Evolutionary conservation across 1,284 basidiomycete species (phyloP).

Genomic region (Tremellales sp.): DNA sequence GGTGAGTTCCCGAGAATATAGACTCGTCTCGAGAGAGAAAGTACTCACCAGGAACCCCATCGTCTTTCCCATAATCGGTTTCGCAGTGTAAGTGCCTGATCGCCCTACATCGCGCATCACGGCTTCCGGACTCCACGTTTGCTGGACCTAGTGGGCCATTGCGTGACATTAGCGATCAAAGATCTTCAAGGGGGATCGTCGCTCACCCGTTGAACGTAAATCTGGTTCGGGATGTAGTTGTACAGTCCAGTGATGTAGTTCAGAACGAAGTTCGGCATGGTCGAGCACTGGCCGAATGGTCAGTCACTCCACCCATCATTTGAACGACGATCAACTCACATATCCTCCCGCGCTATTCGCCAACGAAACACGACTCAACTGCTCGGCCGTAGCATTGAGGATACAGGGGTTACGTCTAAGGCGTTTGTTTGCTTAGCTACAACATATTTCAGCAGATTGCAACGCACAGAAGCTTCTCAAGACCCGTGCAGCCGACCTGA

Average conservation of each 20-base stretch:
- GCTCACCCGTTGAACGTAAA: constrained; percentile 31
- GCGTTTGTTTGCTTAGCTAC: no score
- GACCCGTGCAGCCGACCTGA: constrained; percentile 38
- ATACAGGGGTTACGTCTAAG: no score
- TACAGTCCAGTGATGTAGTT: constrained; percentile 18
- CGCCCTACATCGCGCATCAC: constrained; percentile 28
- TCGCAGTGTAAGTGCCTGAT: constrained; percentile 25
- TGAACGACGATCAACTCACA: background rate
- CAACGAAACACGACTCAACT: background rate
- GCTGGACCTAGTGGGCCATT: constrained; percentile 21
- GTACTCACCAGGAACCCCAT: constrained; percentile 38
- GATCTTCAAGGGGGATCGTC: background rate
- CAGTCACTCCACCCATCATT: background rate
- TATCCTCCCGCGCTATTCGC: background rate
- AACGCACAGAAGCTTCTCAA: constrained; percentile 34
- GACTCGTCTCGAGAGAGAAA: background rate
- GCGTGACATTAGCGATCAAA: background rate
- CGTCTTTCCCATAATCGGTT: constrained; percentile 34
- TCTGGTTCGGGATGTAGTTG: constrained; percentile 36
- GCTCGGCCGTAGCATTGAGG: constrained; percentile 13
- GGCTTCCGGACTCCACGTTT: constrained; percentile 25
- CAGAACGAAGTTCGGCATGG: constrained; percentile 1
- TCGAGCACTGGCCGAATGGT: constrained; percentile 1
- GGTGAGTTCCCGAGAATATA: background rate
- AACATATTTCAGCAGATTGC: constrained; percentile 43